phyloP scores from a whole-genome alignment of 2,329 filamentous ascomycete species.

The Aureobasidium pullulans region DNA sequence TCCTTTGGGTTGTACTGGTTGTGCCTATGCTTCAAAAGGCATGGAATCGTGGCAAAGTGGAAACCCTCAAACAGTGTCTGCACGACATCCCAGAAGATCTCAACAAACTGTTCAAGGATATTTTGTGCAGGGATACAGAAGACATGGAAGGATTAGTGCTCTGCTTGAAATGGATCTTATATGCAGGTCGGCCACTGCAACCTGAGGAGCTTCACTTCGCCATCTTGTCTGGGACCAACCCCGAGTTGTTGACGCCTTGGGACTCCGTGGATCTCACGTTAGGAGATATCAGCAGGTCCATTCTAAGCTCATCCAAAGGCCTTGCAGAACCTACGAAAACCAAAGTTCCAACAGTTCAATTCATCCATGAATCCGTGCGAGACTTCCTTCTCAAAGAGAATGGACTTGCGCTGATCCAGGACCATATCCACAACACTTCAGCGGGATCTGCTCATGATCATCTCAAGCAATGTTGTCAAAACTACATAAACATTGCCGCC shows the following conservation, averaged over 20 bases:
- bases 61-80: not conserved
- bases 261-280: too few relatives aligned
- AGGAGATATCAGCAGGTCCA: too few relatives aligned
- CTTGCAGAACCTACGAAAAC: slow-evolving; percentile 38
- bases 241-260: not conserved
- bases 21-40: not conserved
- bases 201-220: not conserved
- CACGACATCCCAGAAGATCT: not conserved
- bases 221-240: not conserved
- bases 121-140: not conserved
- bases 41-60: not conserved
- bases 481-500: not conserved
- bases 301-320: slow-evolving; percentile 43
- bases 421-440: too few relatives aligned
- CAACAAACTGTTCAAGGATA: not conserved
- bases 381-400: slow-evolving; percentile 39
- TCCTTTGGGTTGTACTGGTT: not conserved
- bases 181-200: not conserved
- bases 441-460: not conserved
- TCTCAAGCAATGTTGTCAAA: not conserved
- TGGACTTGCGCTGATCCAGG: not conserved
- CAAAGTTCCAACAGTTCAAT: slow-evolving; percentile 36
- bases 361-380: slow-evolving; percentile 47
- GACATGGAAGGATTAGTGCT: not conserved
- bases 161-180: not conserved